Percentiles rank a stretch among this genome's conserved stretches.
These are phyloP conservation scores for Coemansia sp. DNA, from an alignment of 192 early-diverging fungal genomes.

Conservation along the genomic window DNA sequence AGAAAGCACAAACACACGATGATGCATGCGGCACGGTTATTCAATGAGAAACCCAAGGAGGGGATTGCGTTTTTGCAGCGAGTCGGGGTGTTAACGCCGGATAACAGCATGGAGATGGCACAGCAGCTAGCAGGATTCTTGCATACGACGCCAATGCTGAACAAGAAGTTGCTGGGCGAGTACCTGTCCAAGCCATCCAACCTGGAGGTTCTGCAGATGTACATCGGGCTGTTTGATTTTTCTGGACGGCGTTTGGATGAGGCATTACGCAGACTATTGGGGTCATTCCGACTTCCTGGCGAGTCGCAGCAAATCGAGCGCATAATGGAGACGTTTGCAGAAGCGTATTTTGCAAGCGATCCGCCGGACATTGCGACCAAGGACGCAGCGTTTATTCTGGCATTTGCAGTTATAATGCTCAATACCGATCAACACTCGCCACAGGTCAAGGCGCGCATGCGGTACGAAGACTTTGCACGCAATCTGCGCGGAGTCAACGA, in stretches of 20 bases:
- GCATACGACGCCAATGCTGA: slow-evolving; percentile 76
- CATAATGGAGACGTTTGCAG: slow-evolving; percentile 89
- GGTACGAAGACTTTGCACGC: slow-evolving; percentile 80
- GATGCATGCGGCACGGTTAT: slow-evolving; percentile 72
- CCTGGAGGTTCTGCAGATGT: slow-evolving; percentile 79
- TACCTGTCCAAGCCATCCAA: slow-evolving; percentile 85
- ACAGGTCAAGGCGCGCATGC: slow-evolving; percentile 88
- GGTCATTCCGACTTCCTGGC: slow-evolving; percentile 93
- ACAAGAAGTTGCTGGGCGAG: slow-evolving; percentile 85
- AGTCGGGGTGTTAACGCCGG: slow-evolving; percentile 24
- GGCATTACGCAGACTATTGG: slow-evolving; percentile 86
- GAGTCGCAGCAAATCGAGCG: slow-evolving; percentile 98
- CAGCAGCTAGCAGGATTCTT: slow-evolving; percentile 71
- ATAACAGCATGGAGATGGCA: slow-evolving; percentile 26
- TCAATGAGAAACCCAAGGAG: slow-evolving; percentile 84
- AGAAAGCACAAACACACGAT: slow-evolving; percentile 74
- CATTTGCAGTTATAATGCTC: slow-evolving; percentile 94
- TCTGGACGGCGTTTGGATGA: slow-evolving; percentile 86
- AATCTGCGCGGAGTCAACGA: slow-evolving; percentile 90
- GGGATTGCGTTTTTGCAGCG: slow-evolving; percentile 81
- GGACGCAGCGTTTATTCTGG: slow-evolving; percentile 83
- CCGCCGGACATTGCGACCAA: slow-evolving; percentile 67
- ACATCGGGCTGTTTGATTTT: slow-evolving; percentile 87
- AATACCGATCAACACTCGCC: slow-evolving; percentile 99
- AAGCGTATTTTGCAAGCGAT: slow-evolving; percentile 68